Evolutionary conservation across 768 basidiomycete genomes (phyloP), one percentile per base, ranked within the genome.

Genomic region (Vararia minispora): DNA sequence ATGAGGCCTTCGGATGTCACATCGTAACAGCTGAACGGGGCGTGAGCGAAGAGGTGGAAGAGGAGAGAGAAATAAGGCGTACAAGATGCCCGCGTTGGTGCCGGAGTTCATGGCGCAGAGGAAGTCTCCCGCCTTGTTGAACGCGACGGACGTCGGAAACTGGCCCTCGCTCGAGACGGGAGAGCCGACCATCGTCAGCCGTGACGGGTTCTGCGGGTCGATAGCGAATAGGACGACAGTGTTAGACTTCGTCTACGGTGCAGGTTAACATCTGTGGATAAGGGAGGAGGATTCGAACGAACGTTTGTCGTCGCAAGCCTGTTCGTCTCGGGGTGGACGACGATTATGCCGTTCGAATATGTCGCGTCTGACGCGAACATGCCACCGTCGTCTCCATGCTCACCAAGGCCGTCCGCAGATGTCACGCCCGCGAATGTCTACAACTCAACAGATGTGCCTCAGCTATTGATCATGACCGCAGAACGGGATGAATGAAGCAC

Each of bases 1-100:
- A 56, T 42, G 21, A 71, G 58, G 17, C 71, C 71, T 39, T 57
- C 54, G 32, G 56, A 49, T 51, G 72, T 65, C n/a, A n/a, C n/a
- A n/a, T n/a, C n/a, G n/a, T n/a, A n/a, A n/a, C n/a, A n/a, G n/a
- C n/a, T n/a, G n/a, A n/a, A n/a, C n/a, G n/a, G n/a, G n/a, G n/a
- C n/a, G n/a, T n/a, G n/a, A n/a, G n/a, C n/a, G n/a, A n/a, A n/a
- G n/a, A n/a, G n/a, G n/a, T n/a, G n/a, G n/a, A n/a, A n/a, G n/a
- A 24, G 22, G 25, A 28, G 9, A 17, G 28, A 35, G 25, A 13
- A n/a, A 40, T n/a, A n/a, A n/a, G 25, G 48, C 47, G 22, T 28
- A 51, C 43, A 28, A 24, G 22, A 53, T 45, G 14, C 50, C 47
- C 35, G 49, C 51, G 18, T 34, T 23, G 32, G 22, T 39, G 24